Base-by-base conservation (phyloP, 148 eudicot genomes). In the Camellia lanceoleosa region DNA sequence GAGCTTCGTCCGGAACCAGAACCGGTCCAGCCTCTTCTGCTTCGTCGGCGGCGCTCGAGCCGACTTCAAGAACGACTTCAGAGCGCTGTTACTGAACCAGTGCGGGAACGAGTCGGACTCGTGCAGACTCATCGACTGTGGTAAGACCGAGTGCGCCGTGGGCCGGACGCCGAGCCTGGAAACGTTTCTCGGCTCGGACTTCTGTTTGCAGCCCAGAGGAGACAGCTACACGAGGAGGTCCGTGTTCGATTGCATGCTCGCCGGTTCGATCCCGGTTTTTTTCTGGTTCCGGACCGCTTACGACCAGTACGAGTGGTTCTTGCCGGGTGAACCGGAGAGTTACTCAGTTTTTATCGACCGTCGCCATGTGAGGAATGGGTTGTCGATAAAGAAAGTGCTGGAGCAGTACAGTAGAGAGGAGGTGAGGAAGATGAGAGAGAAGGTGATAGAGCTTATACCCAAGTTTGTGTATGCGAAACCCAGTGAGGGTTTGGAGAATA, bases 151-250 rank as follows among this genome's bases (percentile, higher is more conserved):
- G 15, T 88, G 89, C 65, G 60, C 82, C 3, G 77, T 68, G 55
- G 83, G 83, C n/a, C 63, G 79, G 30, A 74, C 85, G 11, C 80
- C 18, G 81, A 74, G 71, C n/a, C 71, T 84, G 3, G 72, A 83
- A 3, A 59, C 89, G 14, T 64, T 86, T 15, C n/a, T 88, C 54
- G 82, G 30, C 0, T 83, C 92, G 6, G 77, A 86, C 19, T 89
- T 89, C 72, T 89, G 92, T 73, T 71, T 89, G 79, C 90, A 89
- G 81, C 92, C 92, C 3, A 86, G 83, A 58, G 89, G 92, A 18
- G 92, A 89, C 54, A 86, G 89, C 73, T 86, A 63, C 55, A 88
- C 92, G 3, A 71, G 90, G 19, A 67, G 85, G 76, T 80, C 88
- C 5, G 79, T 88, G 20, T 87, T 88, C 43, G 89, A 90, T 14